Percentiles rank a stretch among this genome's conserved stretches.
Evolutionary conservation across 2,329 filamentous ascomycete genomes (phyloP).

Genomic region (Alternaria panax): DNA sequence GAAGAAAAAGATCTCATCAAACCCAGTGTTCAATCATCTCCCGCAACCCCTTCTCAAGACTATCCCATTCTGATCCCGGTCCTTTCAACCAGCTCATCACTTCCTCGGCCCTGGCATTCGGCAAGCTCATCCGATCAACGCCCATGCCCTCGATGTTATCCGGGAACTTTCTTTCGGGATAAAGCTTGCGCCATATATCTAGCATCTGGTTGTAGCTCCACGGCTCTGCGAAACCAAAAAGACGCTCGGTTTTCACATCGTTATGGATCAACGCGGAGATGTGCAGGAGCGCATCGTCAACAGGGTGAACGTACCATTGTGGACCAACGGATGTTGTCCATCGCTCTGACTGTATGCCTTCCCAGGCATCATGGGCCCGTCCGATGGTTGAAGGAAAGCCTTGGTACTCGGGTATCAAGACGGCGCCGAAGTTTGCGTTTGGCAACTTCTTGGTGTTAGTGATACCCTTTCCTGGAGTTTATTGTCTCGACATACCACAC

Average conservation of each 20-base stretch:
- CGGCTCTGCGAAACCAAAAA: constrained; percentile 62
- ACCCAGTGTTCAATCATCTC: constrained; percentile 23
- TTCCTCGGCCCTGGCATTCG: constrained; percentile 33
- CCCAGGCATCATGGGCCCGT: constrained; percentile 34
- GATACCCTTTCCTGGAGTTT: neutral
- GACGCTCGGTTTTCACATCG: constrained; percentile 57
- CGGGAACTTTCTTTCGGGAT: constrained; percentile 51
- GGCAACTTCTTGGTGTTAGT: constrained; percentile 32
- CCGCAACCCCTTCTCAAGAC: constrained; percentile 32
- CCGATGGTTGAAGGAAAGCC: constrained; percentile 39
- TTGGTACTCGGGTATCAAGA: constrained; percentile 47
- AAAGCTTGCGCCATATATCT: constrained; percentile 46
- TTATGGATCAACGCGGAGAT: constrained; percentile 60
- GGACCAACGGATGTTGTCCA: constrained; percentile 11
- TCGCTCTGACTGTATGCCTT: constrained; percentile 45
- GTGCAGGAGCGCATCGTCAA: constrained; percentile 57
- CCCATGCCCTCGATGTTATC: constrained; percentile 27
- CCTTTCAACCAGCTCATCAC: constrained; percentile 40
- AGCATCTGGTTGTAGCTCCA: constrained; percentile 59
- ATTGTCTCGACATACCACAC: constrained; percentile 29
- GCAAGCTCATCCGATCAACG: constrained; percentile 27
- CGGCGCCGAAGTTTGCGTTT: constrained; percentile 47
- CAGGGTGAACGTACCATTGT: constrained; percentile 34
- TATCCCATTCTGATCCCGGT: constrained; percentile 37
- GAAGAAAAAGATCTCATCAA: neutral